A percentile compares a stretch with the other conserved stretches of the same genome.
These are phyloP conservation scores for Polyporus arcularius DNA, from an alignment of 768 basidiomycete genomes.

Conservation along the genomic window DNA sequence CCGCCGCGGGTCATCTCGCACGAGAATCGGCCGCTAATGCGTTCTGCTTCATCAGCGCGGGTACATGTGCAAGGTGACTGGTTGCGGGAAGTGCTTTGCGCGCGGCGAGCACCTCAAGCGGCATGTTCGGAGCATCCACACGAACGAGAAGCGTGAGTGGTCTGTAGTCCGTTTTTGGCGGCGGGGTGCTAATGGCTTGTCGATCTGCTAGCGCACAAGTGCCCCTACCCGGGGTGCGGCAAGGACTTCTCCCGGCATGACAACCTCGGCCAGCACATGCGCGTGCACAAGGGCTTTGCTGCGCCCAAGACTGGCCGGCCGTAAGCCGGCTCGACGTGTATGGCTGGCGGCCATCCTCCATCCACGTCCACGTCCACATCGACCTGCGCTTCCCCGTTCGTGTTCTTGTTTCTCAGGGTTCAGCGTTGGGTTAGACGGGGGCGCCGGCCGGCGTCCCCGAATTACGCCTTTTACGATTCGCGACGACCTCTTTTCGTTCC, in stretches of 20 bases:
- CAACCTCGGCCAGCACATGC: conserved; percentile 87
- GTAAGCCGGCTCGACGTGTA: neutral
- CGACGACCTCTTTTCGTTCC: neutral
- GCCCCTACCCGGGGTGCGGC: conserved; percentile 76
- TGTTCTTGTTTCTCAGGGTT: neutral
- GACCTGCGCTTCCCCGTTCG: neutral
- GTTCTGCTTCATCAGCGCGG: conserved; percentile 21
- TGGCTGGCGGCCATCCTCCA: too few species aligned
- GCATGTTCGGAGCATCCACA: conserved; percentile 87
- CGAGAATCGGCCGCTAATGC: neutral
- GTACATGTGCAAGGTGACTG: conserved; percentile 77
- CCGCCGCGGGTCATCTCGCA: neutral
- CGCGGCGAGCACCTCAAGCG: conserved; percentile 90
- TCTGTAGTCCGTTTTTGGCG: conserved; percentile 8
- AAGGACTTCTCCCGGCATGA: conserved; percentile 88
- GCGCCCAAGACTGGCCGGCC: conserved; percentile 25
- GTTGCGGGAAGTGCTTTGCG: conserved; percentile 87
- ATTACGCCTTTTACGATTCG: neutral
- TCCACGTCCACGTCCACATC: neutral
- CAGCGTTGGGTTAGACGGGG: neutral
- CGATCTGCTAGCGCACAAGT: conserved; percentile 65
- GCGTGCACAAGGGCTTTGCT: conserved; percentile 58
- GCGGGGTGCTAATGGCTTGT: conserved; percentile 14
- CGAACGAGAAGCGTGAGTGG: conserved; percentile 86
- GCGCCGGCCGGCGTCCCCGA: neutral